Percentiles rank a stretch among this genome's conserved stretches.
Evolutionary conservation across 2,329 filamentous ascomycete genomes (phyloP).

Genomic region (Pestalotiopsis fici): DNA sequence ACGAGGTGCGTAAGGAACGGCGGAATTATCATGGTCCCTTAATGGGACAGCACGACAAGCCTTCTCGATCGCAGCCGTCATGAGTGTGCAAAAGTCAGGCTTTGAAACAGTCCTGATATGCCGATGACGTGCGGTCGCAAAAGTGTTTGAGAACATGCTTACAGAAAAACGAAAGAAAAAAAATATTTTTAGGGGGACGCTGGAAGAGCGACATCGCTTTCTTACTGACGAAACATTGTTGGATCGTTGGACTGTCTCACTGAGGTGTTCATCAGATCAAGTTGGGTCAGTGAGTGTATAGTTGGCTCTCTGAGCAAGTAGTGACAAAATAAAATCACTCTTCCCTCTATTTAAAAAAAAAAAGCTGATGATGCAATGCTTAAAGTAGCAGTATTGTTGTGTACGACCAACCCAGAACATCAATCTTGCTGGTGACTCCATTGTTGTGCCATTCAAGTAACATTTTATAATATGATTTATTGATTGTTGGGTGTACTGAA

Average conservation of each 20-base stretch:
- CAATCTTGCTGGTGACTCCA: too few relatives aligned
- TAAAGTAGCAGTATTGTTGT: background rate
- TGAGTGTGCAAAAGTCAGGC: background rate
- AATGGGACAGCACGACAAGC: background rate
- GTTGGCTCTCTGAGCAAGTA: background rate
- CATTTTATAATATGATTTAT: too few relatives aligned
- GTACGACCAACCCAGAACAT: too few relatives aligned
- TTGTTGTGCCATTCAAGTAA: too few relatives aligned
- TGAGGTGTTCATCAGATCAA: conserved; percentile 5
- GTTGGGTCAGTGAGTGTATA: background rate
- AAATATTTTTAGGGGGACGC: conserved; percentile 24
- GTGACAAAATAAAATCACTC: background rate
- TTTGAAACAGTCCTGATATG: too few relatives aligned
- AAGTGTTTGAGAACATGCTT: conserved; percentile 19
- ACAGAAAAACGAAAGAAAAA: conserved; percentile 16
- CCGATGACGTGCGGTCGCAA: conserved; percentile 13
- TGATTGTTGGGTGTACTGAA: too few relatives aligned
- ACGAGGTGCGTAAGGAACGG: background rate
- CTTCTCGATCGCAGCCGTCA: background rate
- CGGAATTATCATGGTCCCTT: background rate
- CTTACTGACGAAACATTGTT: conserved; percentile 19
- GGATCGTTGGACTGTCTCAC: background rate
- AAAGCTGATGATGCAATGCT: background rate
- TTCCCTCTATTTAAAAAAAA: background rate
- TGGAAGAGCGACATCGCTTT: conserved; percentile 25